Evolutionary conservation across 1,139 yeast species (phyloP), one percentile per base, ranked within the genome.

Genomic region (Trichomonascaceae sp.): DNA sequence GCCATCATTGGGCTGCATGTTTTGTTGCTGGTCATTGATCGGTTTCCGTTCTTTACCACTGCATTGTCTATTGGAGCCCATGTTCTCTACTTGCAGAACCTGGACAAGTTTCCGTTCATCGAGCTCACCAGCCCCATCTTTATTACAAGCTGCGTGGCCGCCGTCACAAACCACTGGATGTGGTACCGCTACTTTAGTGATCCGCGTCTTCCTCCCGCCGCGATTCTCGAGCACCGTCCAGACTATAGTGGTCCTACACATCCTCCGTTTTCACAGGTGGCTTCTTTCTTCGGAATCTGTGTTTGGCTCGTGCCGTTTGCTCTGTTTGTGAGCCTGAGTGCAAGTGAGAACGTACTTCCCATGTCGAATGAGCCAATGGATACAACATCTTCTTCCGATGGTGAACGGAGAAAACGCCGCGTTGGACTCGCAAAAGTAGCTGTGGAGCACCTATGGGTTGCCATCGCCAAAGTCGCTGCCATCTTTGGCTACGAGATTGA

Each of bases 231-330:
- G 13, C 48, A 47, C 16, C 48, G 56, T 15, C 58, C 62, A 8
- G 44, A 48, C 35, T 59, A 52, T 37, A 30, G 39, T 6, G 62
- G 62, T 8, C 80, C 79, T n/a, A 69, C 71, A 34, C 71, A 81
- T 39, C 93, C 94, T 1, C 65, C 79, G 5, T 89, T 89, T 51
- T 64, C 85, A 1, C 95, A 92, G 52, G 82, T 89, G 3, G 82
- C 96, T 17, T 79, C 96, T 3, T 89, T 89, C 56, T 85, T 92
- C 51, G 98, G 96, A 1, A 62, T 89, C 29, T 77, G 93, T 47
- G 77, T 89, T 11, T 89, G 99, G 99, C 67, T 87, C 40, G 71
- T 89, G 29, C 99, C 99, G 22, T 85, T 89, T 57, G 76, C 95
- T 2, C 65, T 92, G 42, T 87, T 92, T 57, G 89, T 92, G 17